phyloP scores from a whole-genome alignment of 2,329 filamentous ascomycete species.

The Neoarthrinium moseri region DNA sequence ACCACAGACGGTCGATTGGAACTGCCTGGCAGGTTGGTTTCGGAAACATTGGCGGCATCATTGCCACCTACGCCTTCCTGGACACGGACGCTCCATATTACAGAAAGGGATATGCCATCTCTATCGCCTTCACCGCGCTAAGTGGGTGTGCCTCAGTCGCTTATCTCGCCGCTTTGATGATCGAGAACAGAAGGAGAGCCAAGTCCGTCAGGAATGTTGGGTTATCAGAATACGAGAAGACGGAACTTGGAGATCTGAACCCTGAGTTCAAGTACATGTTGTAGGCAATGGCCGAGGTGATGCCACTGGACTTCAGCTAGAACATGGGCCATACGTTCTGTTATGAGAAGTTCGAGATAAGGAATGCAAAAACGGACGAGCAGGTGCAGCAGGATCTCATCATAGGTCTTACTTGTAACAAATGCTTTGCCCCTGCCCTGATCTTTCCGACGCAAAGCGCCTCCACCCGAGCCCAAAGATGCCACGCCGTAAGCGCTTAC shows the following conservation, averaged over 20 bases:
- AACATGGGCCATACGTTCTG: too few species aligned
- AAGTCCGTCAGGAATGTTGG: conserved; percentile 42
- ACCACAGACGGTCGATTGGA: conserved; percentile 67
- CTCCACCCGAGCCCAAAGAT: too few species aligned
- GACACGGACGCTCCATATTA: conserved; percentile 67
- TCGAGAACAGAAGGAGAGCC: conserved; percentile 61
- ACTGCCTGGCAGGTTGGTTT: conserved; percentile 77
- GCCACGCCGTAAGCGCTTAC: too few species aligned
- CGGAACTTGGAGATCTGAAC: conserved; percentile 53
- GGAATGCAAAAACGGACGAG: too few species aligned
- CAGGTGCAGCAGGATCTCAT: too few species aligned
- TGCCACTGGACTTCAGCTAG: too few species aligned
- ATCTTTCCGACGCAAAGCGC: too few species aligned
- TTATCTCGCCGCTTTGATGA: conserved; percentile 59
- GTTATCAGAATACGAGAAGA: conserved; percentile 60
- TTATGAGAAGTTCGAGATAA: too few species aligned
- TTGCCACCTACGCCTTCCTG: conserved; percentile 71
- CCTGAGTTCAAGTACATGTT: conserved; percentile 55
- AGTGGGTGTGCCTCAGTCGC: conserved; percentile 58
- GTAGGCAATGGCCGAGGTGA: too few species aligned
- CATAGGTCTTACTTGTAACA: too few species aligned
- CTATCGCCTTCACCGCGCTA: conserved; percentile 70
- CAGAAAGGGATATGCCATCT: conserved; percentile 73
- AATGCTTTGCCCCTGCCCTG: too few species aligned
- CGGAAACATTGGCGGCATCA: conserved; percentile 77